A percentile compares a stretch with the other conserved stretches of the same genome.
phyloP scores from a whole-genome alignment of 768 basidiomycete genomes.

The Cystobasidium onofrii region DNA sequence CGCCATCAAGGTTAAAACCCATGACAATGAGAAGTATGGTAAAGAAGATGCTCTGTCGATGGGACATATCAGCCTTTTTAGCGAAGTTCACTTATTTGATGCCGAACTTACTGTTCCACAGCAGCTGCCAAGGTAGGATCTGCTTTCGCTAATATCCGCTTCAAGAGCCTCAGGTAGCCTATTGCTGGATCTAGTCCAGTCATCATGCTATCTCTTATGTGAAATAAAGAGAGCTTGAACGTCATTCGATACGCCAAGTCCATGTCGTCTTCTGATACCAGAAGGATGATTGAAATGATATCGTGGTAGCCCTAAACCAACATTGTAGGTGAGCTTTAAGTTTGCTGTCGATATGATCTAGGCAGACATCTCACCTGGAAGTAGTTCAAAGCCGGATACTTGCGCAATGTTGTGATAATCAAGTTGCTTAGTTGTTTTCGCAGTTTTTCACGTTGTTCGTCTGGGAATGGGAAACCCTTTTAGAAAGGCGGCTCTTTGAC shows the following conservation, averaged over 20 bases:
- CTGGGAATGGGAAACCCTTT: constrained; percentile 29
- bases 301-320: constrained; percentile 49
- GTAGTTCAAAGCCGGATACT: constrained; percentile 46
- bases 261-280: constrained; percentile 36
- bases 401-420: constrained; percentile 45
- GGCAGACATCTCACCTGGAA: constrained; percentile 49
- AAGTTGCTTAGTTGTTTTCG: constrained; percentile 45
- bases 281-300: constrained; percentile 47
- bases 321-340: too few species aligned
- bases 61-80: constrained; percentile 40
- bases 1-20: constrained; percentile 49
- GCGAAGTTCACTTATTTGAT: not conserved
- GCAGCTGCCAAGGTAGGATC: constrained; percentile 46
- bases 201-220: constrained; percentile 49
- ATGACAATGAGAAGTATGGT: constrained; percentile 50
- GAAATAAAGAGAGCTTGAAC: constrained; percentile 44
- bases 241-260: constrained; percentile 17
- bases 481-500: too few species aligned
- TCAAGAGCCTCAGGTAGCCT: constrained; percentile 47
- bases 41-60: constrained; percentile 39
- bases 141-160: constrained; percentile 45
- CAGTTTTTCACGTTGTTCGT: constrained; percentile 42
- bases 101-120: constrained; percentile 42
- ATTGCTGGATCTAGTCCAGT: constrained; percentile 47
- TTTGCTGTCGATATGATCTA: too few species aligned